Percentiles rank a stretch among this genome's conserved stretches.
Evolutionary conservation across 352 stramenopile species (phyloP).

Genomic region (Achlya hypogyna): DNA sequence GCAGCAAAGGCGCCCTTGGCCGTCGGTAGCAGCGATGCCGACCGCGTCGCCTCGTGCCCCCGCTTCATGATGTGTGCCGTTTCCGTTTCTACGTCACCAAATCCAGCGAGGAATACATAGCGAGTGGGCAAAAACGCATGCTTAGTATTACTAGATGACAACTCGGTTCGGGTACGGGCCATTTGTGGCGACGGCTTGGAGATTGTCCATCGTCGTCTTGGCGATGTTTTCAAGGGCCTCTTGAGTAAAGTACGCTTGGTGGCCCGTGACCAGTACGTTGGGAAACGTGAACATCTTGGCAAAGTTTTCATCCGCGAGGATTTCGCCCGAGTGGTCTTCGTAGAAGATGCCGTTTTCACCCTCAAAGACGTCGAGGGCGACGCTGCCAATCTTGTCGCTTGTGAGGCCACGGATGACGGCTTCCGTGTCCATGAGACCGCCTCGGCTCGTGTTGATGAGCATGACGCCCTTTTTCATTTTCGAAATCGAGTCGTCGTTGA

Average conservation of each 20-base stretch:
- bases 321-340: conserved; percentile 51
- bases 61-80: no score
- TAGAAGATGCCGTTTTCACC: conserved; percentile 72
- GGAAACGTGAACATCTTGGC: conserved; percentile 73
- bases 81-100: no score
- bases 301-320: conserved; percentile 61
- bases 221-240: conserved; percentile 64
- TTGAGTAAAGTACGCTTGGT: conserved; percentile 76
- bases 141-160: no score
- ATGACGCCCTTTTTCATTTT: conserved; percentile 83
- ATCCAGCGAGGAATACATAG: no score
- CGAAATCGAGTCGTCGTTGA: conserved; percentile 68
- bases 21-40: background rate
- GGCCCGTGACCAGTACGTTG: conserved; percentile 73
- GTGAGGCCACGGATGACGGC: conserved; percentile 73
- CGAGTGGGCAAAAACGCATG: background rate
- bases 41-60: background rate
- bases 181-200: conserved; percentile 40
- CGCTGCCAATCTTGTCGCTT: conserved; percentile 59
- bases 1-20: background rate
- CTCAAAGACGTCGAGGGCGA: conserved; percentile 84
- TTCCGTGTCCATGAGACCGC: conserved; percentile 77
- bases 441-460: conserved; percentile 87
- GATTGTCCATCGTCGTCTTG: conserved; percentile 65
- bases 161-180: conserved; percentile 47